Base-by-base conservation (phyloP, 2,329 filamentous ascomycete genomes). In the Penicillium sp. region DNA sequence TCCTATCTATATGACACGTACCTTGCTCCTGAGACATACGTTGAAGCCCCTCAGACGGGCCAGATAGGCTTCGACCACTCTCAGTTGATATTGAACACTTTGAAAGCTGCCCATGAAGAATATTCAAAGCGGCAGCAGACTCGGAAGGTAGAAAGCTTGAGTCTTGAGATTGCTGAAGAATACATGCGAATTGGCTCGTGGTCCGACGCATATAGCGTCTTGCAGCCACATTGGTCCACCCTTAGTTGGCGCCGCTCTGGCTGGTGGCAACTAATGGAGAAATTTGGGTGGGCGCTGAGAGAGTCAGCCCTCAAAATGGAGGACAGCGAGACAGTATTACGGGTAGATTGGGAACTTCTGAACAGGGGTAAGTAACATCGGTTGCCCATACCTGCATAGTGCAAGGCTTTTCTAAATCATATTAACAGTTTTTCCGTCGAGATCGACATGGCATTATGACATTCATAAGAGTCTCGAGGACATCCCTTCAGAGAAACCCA, bases 1-100 rank as follows among this genome's bases (percentile, higher is more conserved):
- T 72, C 73, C 14, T 64, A 69, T 28, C 42, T 71, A 10, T 83
- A 83, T 50, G 80, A 83, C 48, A 76, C 72, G 4, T 83, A 81
- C 54, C 68, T 83, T 18, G 77, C 75, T 4, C 76, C 76, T 1
- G 75, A 80, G 39, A 75, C 80, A 7, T 74, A 80, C 39, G 53
- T 75, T 32, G 80, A 83, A 58, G 67, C 65, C 21, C 69, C 75
- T 9, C 44, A 71, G 13, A 51, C 68, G 39, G 71, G 68, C 14
- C 56, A 58, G 5, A 53, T 58, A 18, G 72, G 72, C 1, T 72
- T 75, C 47, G 69, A 79, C 50, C 75, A 83, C 55, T 71, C 71
- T 30, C 55, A 62, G 29, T 64, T 76, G 34, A 75, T 82, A 30
- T 48, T 75, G 16, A 54, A 59, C 36, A 71, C 72, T 20, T 58